phyloP scores from a whole-genome alignment of 1,284 basidiomycete genomes.

The Microbotryum lychnidis-dioicae region DNA sequence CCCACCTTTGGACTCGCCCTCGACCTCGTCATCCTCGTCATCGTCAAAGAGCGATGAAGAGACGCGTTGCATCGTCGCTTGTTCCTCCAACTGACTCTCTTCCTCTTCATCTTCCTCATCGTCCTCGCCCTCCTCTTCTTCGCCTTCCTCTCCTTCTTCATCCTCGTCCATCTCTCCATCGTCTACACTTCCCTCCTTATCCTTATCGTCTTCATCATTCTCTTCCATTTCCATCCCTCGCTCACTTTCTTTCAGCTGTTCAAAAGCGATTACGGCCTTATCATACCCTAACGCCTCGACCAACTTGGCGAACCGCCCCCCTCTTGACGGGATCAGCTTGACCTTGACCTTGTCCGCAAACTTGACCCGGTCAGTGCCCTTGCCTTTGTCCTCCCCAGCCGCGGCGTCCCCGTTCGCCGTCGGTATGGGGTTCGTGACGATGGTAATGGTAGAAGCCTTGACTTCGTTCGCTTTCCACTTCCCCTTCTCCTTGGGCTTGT shows the following conservation, averaged over 20 bases:
- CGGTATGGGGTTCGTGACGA: neutral
- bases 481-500: slow-evolving; percentile 30
- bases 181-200: slow-evolving; percentile 25
- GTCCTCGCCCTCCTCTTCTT: slow-evolving; percentile 31
- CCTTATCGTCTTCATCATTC: slow-evolving; percentile 25
- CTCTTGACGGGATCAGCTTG: slow-evolving; percentile 46
- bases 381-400: slow-evolving; percentile 23
- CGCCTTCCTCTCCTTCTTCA: slow-evolving; percentile 33
- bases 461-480: slow-evolving; percentile 27
- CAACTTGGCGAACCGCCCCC: slow-evolving; percentile 23
- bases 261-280: slow-evolving; percentile 11
- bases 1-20: neutral
- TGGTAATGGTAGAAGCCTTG: neutral
- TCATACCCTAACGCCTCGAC: slow-evolving; percentile 17
- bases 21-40: slow-evolving; percentile 44
- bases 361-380: slow-evolving; percentile 47
- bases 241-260: slow-evolving; percentile 42
- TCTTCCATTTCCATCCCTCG: slow-evolving; percentile 39
- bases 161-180: slow-evolving; percentile 41
- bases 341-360: slow-evolving; percentile 74
- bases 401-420: neutral
- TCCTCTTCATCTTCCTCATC: slow-evolving; percentile 26
- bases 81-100: slow-evolving; percentile 33
- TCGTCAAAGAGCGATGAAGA: slow-evolving; percentile 50
- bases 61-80: slow-evolving; percentile 45